Evolutionary conservation across 2,329 filamentous ascomycete species (phyloP), one percentile per base, ranked within the genome.

Genomic region (Xylaria sp.): DNA sequence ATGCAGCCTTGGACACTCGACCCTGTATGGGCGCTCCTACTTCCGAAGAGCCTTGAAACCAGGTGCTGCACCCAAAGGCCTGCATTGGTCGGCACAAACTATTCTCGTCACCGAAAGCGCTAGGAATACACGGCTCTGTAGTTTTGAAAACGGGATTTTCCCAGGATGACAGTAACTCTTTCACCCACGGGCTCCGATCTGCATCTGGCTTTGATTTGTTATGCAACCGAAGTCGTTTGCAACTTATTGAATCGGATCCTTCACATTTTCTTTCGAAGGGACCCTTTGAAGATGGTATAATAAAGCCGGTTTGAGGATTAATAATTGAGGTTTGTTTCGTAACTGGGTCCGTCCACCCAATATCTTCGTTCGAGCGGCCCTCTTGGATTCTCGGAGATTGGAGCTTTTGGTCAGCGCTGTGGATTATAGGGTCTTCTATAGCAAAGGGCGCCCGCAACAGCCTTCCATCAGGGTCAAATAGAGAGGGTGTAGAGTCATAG

Each of bases 81-180:
- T 71, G 59, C 28, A 68, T 67, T 49, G 59, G 9, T 70, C 79
- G 6, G 51, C 74, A 56, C 56, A 76, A 59, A 9, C 65, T 56
- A 31, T 68, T 72, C 26, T 54, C 61, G 49, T 74, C 73, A 20
- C 81, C 78, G 44, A 80, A 78, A 17, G 78, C 73, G 60, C 73
- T 66, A 77, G 85, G 86, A 26, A 90, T 84, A 0, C 77, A 72
- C 1, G 79, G 72, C 62, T 88, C 82, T 0, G 79, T 77, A 3
- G 77, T 75, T n/a, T 85, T 80, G 77, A 97, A 97, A 0, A 93
- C 82, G 0, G 93, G 93, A 67, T 94, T 97, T 9, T 91, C 80
- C 93, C 93, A 97, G 9, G 82, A 83, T 42, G 84, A 78, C 1
- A 93, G 79, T 6, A 95, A 74, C 6, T 84, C 80, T 9, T 84